A percentile compares a stretch with the other conserved stretches of the same genome.
These are phyloP conservation scores for Trichoderma gracile DNA, from an alignment of 2,329 filamentous ascomycete genomes.

Conservation along the genomic window DNA sequence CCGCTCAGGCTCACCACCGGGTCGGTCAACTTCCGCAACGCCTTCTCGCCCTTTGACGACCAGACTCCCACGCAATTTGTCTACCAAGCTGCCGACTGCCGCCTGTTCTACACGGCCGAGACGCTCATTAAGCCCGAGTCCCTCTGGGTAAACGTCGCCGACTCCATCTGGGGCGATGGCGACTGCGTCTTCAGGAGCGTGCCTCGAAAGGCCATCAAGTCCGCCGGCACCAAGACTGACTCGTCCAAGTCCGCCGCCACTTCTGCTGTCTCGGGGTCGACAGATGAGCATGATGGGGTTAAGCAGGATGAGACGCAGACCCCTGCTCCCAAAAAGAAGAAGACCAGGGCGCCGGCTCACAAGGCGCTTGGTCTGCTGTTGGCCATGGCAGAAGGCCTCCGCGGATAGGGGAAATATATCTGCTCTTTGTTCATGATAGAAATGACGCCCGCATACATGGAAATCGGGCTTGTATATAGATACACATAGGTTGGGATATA, in stretches of 20 bases:
- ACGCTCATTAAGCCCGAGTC: constrained; percentile 43
- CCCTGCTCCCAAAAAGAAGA: background rate
- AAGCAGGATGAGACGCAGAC: background rate
- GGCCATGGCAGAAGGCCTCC: constrained; percentile 15
- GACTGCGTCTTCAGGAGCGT: constrained; percentile 3
- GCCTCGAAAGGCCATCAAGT: background rate
- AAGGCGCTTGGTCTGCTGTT: constrained; percentile 17
- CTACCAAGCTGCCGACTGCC: constrained; percentile 58
- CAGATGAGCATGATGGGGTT: too few relatives aligned
- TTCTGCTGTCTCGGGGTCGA: too few relatives aligned
- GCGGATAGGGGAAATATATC: background rate
- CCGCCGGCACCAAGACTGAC: background rate
- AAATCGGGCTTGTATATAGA: constrained; percentile 10
- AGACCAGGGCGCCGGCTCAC: constrained; percentile 13
- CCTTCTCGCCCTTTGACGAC: constrained; percentile 35
- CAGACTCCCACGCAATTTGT: constrained; percentile 57
- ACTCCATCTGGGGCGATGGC: constrained; percentile 20
- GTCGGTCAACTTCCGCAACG: constrained; percentile 28
- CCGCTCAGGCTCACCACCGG: background rate
- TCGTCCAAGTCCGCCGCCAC: background rate
- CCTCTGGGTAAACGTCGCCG: constrained; percentile 45
- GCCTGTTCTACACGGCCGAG: constrained; percentile 55
- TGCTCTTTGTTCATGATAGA: background rate
- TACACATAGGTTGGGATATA: constrained; percentile 2
- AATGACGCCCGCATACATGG: background rate